Conservation (phyloP, 768 basidiomycete species). For the Terana coerulea region DNA sequence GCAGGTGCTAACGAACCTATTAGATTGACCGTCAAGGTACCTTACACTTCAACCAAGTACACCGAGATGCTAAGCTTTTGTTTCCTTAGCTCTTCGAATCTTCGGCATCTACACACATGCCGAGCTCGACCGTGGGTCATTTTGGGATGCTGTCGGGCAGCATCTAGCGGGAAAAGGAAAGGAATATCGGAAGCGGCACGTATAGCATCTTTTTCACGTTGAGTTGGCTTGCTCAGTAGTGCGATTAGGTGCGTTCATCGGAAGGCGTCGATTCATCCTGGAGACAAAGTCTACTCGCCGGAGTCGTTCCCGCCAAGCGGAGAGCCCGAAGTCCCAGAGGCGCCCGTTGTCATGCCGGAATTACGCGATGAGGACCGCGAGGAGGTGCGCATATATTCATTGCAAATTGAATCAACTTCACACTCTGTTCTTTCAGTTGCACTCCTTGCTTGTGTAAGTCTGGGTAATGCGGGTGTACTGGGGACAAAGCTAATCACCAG, state of each 20-base stretch:
- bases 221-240: not conserved
- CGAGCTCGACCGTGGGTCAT: slow-evolving; percentile 37
- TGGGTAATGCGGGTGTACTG: too few species aligned
- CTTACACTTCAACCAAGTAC: not conserved
- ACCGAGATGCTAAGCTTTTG: not conserved
- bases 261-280: slow-evolving; percentile 28
- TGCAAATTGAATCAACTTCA: not conserved
- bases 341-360: slow-evolving; percentile 21
- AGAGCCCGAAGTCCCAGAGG: slow-evolving; percentile 6
- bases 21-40: slow-evolving; percentile 39
- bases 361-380: slow-evolving; percentile 43
- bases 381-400: slow-evolving; percentile 34
- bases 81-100: slow-evolving; percentile 38
- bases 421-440: slow-evolving; percentile 35
- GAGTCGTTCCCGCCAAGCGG: slow-evolving; percentile 47
- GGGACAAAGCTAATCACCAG: too few species aligned
- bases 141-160: slow-evolving; percentile 44
- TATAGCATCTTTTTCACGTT: not conserved
- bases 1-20: not conserved
- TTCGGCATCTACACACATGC: slow-evolving; percentile 50
- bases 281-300: slow-evolving; percentile 44
- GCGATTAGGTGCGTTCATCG: slow-evolving; percentile 43
- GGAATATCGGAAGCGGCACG: slow-evolving; percentile 51
- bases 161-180: slow-evolving; percentile 42
- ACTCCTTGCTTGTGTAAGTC: slow-evolving; percentile 52